Evolutionary conservation across 2,329 filamentous ascomycete genomes (phyloP).

Genomic region (Cryoendolithus antarcticus): DNA sequence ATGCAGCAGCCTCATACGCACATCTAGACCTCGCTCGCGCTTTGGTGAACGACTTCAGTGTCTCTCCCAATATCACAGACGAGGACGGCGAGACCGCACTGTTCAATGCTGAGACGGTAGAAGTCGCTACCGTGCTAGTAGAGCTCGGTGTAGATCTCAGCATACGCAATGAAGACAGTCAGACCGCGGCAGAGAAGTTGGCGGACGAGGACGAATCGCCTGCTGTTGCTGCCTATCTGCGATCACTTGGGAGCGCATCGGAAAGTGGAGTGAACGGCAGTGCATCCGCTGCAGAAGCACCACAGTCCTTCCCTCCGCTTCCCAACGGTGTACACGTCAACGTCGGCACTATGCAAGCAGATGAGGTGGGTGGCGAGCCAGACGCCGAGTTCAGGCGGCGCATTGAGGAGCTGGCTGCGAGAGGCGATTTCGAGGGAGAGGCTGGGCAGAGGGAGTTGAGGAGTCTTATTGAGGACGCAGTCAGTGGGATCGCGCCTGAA

Average conservation of each 20-base stretch:
- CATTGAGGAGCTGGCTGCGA: conserved; percentile 77
- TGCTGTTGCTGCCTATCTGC: conserved; percentile 60
- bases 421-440: conserved; percentile 71
- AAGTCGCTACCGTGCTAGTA: conserved; percentile 65
- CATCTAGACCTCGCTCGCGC: conserved; percentile 68
- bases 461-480: conserved; percentile 65
- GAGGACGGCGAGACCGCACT: conserved; percentile 91
- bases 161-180: conserved; percentile 58
- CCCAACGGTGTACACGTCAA: conserved; percentile 69
- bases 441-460: conserved; percentile 70
- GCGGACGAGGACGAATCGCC: conserved; percentile 66
- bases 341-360: conserved; percentile 55
- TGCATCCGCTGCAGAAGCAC: conserved; percentile 16
- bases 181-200: conserved; percentile 73
- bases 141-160: conserved; percentile 60
- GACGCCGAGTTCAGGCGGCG: conserved; percentile 74
- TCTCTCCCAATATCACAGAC: conserved; percentile 69
- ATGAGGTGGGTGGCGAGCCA: conserved; percentile 47
- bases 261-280: conserved; percentile 16
- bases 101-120: conserved; percentile 75
- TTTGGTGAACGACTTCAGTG: conserved; percentile 63
- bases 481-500: conserved; percentile 53
- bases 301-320: conserved; percentile 44
- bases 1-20: conserved; percentile 90
- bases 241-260: conserved; percentile 6